Base-by-base conservation (phyloP, 2,329 filamentous ascomycete species). In the Corniculantispora saksenae region DNA sequence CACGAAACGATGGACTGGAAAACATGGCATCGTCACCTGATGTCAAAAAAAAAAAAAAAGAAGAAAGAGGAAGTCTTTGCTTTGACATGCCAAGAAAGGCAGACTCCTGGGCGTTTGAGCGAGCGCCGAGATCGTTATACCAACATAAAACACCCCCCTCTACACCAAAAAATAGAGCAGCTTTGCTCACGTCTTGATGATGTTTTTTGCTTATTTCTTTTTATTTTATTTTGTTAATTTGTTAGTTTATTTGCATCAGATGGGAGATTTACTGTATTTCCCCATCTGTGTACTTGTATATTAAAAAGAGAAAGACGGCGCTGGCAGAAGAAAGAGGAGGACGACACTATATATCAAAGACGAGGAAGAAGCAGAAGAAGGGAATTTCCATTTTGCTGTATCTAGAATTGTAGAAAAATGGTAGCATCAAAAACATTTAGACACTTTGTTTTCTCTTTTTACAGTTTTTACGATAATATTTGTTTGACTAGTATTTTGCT, bases 251-350 rank as follows among this genome's bases (percentile, higher is more conserved):
- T 21, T 45, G 51, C 43, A 57, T 38, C 2, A 13, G 50, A 35
- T n/a, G 27, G 25, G 32, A 58, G 38, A 27, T 23, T 38, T 23
- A n/a, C n/a, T n/a, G n/a, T n/a, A n/a, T n/a, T n/a, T n/a, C 32
- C 17, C 13, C 57, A 38, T 50, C 43, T 40, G 48, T 61, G 48
- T 61, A 61, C 45, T 61, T 61, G 35, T 61, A 61, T 54, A 61
- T 45, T 53, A 32, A 25, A 23, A 50, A 25, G 8, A 25, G 32
- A 32, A 5, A 32, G 32, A 10, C 6, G 32, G 32, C 5, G 32
- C 5, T 32, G 32, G 9, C 6, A 2, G 47, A 13, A 17, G 48
- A 8, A 23, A 53, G 12, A 29, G 1, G 15, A 17, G 13, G 23
- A 17, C 25, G 15, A 25, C n/a, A 40, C 7, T 40, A 27, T 19